Conservation (phyloP, 2,329 filamentous ascomycete genomes). For the Diaporthe sp. region DNA sequence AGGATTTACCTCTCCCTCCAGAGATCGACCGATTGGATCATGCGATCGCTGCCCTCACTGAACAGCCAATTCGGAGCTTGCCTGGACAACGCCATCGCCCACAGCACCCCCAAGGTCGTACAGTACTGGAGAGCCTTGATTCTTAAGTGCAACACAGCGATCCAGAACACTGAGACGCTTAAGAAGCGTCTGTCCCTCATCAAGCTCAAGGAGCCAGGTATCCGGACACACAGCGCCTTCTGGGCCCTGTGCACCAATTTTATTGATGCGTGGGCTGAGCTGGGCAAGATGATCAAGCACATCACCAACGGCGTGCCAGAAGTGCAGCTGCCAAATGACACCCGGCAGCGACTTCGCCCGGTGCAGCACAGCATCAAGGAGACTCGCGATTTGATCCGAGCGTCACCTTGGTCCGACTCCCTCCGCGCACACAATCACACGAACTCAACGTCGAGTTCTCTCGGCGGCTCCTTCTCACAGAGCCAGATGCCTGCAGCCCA, state of each 20-base stretch:
- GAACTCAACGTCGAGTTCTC: slow-evolving; percentile 52
- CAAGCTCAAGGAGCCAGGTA: slow-evolving; percentile 86
- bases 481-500: slow-evolving; percentile 41
- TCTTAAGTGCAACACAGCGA: slow-evolving; percentile 77
- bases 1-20: slow-evolving; percentile 84
- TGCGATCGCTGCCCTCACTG: slow-evolving; percentile 79
- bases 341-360: slow-evolving; percentile 81
- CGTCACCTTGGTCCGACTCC: slow-evolving; percentile 69
- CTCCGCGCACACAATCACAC: slow-evolving; percentile 51
- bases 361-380: slow-evolving; percentile 89
- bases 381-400: slow-evolving; percentile 78
- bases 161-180: slow-evolving; percentile 81
- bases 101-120: slow-evolving; percentile 70
- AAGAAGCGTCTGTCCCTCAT: slow-evolving; percentile 81
- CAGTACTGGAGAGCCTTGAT: slow-evolving; percentile 80
- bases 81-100: slow-evolving; percentile 74
- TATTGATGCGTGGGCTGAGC: slow-evolving; percentile 77
- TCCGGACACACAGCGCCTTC: slow-evolving; percentile 74
- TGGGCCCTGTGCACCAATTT: slow-evolving; percentile 83
- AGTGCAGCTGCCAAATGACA: slow-evolving; percentile 73
- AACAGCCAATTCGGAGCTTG: slow-evolving; percentile 76
- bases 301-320: slow-evolving; percentile 57
- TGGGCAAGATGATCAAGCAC: slow-evolving; percentile 73
- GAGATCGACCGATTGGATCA: slow-evolving; percentile 79
- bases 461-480: slow-evolving; percentile 44